phyloP scores from a whole-genome alignment of 2,329 filamentous ascomycete genomes.

The Ceratocystis cacaofunesta region DNA sequence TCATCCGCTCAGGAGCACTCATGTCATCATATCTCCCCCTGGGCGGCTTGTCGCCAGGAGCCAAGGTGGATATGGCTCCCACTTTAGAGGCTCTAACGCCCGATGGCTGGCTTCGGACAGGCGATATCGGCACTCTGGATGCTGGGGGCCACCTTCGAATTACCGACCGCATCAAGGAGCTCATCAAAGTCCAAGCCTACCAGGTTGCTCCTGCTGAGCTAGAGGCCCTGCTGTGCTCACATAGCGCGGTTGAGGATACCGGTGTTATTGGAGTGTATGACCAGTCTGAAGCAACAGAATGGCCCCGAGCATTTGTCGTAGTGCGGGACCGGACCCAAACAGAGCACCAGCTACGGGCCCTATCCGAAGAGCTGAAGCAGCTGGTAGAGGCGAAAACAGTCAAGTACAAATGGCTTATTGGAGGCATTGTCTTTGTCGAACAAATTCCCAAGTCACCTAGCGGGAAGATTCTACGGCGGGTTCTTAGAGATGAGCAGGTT shows the following conservation, averaged over 20 bases:
- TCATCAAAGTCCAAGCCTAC: conserved; percentile 47
- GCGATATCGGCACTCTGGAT: conserved; percentile 50
- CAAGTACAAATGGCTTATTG: conserved; percentile 51
- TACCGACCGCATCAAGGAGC: conserved; percentile 56
- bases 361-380: conserved; percentile 38
- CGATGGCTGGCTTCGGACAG: conserved; percentile 57
- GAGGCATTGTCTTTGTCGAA: conserved; percentile 54
- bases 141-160: conserved; percentile 44
- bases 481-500: conserved; percentile 30
- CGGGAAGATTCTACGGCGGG: conserved; percentile 33
- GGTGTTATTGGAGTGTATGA: conserved; percentile 47
- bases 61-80: conserved; percentile 26
- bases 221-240: conserved; percentile 26
- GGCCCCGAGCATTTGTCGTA: conserved; percentile 49
- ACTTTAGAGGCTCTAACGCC: conserved; percentile 27
- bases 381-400: conserved; percentile 46
- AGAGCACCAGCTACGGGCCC: conserved; percentile 26
- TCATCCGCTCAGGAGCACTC: conserved; percentile 47
- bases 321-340: conserved; percentile 24
- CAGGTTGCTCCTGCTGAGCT: conserved; percentile 44
- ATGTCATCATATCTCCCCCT: conserved; percentile 56
- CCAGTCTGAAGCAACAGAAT: conserved; percentile 44
- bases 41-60: conserved; percentile 25
- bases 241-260: conserved; percentile 41
- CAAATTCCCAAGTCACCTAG: conserved; percentile 56